These are phyloP conservation scores for Penicillium cosmopolitanum DNA, from an alignment of 495 filamentous ascomycete species.

Conservation along the genomic window DNA sequence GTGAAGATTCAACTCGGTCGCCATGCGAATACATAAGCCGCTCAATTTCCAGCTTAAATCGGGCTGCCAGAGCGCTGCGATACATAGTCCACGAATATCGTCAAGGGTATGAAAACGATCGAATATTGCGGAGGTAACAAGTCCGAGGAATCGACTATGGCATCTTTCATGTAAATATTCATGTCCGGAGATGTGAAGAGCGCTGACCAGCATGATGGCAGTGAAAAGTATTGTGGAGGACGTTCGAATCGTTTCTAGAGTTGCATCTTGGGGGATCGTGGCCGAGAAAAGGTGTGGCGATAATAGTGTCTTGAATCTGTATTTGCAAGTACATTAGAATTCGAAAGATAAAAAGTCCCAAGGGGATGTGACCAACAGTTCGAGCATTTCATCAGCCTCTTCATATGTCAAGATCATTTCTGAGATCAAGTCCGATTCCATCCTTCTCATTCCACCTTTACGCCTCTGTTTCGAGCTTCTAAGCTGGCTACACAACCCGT, in stretches of 20 bases:
- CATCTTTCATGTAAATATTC: slow-evolving; percentile 2
- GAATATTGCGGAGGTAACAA: background rate
- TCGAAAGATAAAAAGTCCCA: background rate
- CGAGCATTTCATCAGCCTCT: slow-evolving; percentile 7
- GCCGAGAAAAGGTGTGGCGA: background rate
- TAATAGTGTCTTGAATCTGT: background rate
- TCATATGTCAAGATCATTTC: slow-evolving; percentile 1
- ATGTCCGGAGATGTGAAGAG: background rate
- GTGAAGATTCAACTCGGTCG: slow-evolving; percentile 18
- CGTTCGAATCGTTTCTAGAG: background rate
- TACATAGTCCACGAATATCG: background rate
- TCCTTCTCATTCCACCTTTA: slow-evolving; percentile 6
- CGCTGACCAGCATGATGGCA: background rate
- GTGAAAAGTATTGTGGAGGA: background rate
- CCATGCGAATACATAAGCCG: slow-evolving; percentile 14
- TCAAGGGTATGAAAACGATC: background rate
- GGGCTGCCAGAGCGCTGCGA: background rate
- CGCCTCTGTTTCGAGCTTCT: slow-evolving; percentile 4
- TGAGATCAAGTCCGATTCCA: slow-evolving; percentile 5
- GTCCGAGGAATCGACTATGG: background rate
- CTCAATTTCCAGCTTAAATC: slow-evolving; percentile 9
- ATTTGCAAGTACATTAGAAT: background rate
- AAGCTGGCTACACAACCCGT: slow-evolving; percentile 1
- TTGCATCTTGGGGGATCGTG: background rate
- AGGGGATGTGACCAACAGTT: background rate